Evolutionary conservation across 352 stramenopile species (phyloP).

Genomic region (Elongisporangium undulatum): DNA sequence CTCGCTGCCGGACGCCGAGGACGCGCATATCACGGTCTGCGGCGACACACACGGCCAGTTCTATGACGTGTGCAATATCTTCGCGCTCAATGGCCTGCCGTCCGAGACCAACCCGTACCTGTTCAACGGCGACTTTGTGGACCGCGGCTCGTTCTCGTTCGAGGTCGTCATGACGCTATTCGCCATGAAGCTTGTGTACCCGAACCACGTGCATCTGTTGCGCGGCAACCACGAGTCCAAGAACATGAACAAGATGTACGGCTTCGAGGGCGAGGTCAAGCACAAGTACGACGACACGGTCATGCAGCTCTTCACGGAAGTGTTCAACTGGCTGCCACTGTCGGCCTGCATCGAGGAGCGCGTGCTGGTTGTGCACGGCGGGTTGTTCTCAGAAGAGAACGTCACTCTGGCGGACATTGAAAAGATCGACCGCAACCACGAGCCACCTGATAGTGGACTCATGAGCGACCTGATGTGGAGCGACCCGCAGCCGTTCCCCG

Average conservation of each 20-base stretch:
- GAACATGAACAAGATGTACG: conserved; percentile 99
- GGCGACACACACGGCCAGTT: conserved; percentile 99
- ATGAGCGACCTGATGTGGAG: conserved; percentile 93
- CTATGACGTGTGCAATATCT: conserved; percentile 99
- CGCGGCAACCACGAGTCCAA: conserved; percentile 99
- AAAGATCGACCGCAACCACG: conserved; percentile 94
- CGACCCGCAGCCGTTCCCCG: conserved; percentile 96
- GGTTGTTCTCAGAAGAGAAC: conserved; percentile 93
- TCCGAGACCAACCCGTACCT: conserved; percentile 96
- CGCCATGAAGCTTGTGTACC: conserved; percentile 95
- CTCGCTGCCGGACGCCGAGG: conserved; percentile 35
- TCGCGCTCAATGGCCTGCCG: conserved; percentile 96
- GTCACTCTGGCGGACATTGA: conserved; percentile 94
- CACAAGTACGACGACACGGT: conserved; percentile 99
- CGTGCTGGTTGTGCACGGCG: conserved; percentile 97
- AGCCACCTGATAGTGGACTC: conserved; percentile 92
- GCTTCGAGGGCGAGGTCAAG: conserved; percentile 99
- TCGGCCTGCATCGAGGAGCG: conserved; percentile 92
- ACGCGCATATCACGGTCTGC: conserved; percentile 93
- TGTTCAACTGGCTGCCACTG: conserved; percentile 97
- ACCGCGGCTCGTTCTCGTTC: conserved; percentile 97
- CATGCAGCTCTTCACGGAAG: conserved; percentile 98
- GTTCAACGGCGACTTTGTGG: conserved; percentile 99
- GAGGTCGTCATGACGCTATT: conserved; percentile 98
- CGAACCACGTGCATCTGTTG: conserved; percentile 91